These are phyloP conservation scores for Yamadazyma sp. DNA, from an alignment of 1,139 yeast species.

Conservation along the genomic window DNA sequence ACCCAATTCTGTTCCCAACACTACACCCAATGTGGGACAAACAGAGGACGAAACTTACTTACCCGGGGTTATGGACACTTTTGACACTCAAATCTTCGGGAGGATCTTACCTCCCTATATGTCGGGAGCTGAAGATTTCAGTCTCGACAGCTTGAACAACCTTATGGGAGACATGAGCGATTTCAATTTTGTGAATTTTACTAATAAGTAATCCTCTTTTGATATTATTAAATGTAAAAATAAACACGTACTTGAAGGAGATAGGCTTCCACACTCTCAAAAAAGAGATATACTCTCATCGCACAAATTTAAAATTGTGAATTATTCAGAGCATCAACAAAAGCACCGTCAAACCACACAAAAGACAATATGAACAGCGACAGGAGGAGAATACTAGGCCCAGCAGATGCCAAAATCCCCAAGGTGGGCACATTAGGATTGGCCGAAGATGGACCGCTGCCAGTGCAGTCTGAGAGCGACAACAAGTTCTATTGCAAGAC, in stretches of 20 bases:
- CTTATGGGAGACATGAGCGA: conserved; percentile 11
- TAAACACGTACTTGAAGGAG: too few relatives aligned
- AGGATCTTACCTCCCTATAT: conserved; percentile 81
- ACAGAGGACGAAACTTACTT: conserved; percentile 38
- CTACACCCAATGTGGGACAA: conserved; percentile 1
- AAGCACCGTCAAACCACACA: too few relatives aligned
- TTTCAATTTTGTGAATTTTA: conserved; percentile 4
- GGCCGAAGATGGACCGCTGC: background rate
- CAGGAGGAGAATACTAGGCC: conserved; percentile 74
- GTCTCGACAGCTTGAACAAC: conserved; percentile 13
- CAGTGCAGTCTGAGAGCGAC: background rate
- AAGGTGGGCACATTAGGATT: conserved; percentile 18
- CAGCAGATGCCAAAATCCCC: conserved; percentile 56
- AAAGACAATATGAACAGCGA: conserved; percentile 32
- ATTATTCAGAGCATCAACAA: background rate
- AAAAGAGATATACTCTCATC: background rate
- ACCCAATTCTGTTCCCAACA: background rate
- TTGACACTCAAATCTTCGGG: conserved; percentile 84
- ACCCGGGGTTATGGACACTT: conserved; percentile 80
- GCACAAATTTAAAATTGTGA: background rate
- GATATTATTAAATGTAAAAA: too few relatives aligned
- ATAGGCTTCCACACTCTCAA: too few relatives aligned
- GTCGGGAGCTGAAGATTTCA: conserved; percentile 26
- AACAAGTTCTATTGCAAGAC: conserved; percentile 32
- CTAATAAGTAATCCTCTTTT: background rate